A percentile compares a stretch with the other conserved stretches of the same genome.
These are phyloP conservation scores for Daldinia bambusicola DNA, from an alignment of 495 filamentous ascomycete species.

Conservation along the genomic window DNA sequence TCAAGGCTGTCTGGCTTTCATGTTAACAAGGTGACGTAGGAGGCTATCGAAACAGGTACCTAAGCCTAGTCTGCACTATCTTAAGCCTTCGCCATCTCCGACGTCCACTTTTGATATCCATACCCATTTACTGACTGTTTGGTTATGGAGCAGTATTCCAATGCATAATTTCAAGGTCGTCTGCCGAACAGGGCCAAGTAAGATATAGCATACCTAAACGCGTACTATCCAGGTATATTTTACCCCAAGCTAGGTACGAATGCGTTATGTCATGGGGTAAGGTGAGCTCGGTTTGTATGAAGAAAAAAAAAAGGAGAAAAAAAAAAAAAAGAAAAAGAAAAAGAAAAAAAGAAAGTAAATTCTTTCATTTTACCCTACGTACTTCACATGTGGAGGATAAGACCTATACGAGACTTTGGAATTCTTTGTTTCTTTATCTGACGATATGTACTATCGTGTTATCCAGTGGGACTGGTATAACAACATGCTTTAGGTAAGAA, in stretches of 20 bases:
- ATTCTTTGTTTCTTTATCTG: not conserved
- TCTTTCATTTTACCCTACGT: not conserved
- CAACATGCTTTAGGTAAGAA: not conserved
- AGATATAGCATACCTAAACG: not conserved
- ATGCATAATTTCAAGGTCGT: not conserved
- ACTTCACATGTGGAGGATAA: not conserved
- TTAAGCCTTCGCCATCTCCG: not conserved
- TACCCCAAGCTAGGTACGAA: too few relatives aligned
- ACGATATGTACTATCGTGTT: not conserved
- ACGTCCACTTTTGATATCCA: not conserved
- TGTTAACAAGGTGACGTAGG: constrained; percentile 26
- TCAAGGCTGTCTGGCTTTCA: not conserved
- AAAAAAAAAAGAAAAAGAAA: too few relatives aligned
- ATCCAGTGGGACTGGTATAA: not conserved
- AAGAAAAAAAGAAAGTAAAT: too few relatives aligned
- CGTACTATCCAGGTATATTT: too few relatives aligned
- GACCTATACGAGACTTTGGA: not conserved
- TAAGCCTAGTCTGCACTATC: not conserved
- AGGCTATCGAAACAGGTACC: constrained; percentile 21
- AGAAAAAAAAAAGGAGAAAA: too few relatives aligned
- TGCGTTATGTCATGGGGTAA: too few relatives aligned
- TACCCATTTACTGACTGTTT: not conserved
- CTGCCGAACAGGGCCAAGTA: not conserved
- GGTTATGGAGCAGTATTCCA: not conserved
- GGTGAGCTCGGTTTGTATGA: too few relatives aligned